These are phyloP conservation scores for Alternaria dauci DNA, from an alignment of 2,329 filamentous ascomycete species.

Conservation along the genomic window DNA sequence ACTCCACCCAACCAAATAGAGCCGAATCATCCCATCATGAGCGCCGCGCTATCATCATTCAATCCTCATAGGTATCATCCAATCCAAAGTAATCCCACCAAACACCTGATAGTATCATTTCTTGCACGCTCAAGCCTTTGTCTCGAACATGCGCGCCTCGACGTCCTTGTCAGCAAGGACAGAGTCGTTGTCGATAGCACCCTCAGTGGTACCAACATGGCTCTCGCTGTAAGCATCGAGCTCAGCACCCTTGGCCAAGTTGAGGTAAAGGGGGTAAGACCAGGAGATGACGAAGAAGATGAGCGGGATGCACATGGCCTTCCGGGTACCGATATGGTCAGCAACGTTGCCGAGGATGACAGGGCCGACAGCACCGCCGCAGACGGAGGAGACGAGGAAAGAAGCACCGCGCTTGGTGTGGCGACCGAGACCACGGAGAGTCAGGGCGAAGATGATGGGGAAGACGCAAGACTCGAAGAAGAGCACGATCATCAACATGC, in stretches of 20 bases:
- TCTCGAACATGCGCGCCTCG: slow-evolving; percentile 33
- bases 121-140: slow-evolving; percentile 9
- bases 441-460: slow-evolving; percentile 51
- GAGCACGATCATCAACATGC: slow-evolving; percentile 50
- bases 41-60: neutral
- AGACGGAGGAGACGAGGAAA: slow-evolving; percentile 49
- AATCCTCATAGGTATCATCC: slow-evolving; percentile 5
- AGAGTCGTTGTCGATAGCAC: slow-evolving; percentile 36
- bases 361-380: slow-evolving; percentile 48
- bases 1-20: slow-evolving; percentile 1
- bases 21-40: neutral
- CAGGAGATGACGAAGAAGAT: slow-evolving; percentile 49
- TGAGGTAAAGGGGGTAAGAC: slow-evolving; percentile 50
- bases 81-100: slow-evolving; percentile 1
- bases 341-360: slow-evolving; percentile 50
- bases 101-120: neutral
- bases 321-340: slow-evolving; percentile 42
- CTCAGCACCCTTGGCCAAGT: slow-evolving; percentile 45
- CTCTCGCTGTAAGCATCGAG: slow-evolving; percentile 48
- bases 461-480: slow-evolving; percentile 53
- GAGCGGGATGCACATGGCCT: slow-evolving; percentile 49
- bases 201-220: slow-evolving; percentile 39
- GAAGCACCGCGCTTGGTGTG: slow-evolving; percentile 53
- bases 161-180: slow-evolving; percentile 36
- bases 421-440: slow-evolving; percentile 49